A percentile compares a stretch with the other conserved stretches of the same genome.
Evolutionary conservation across 129 eudicot species (phyloP).

Genomic region (Oenanthe sinensis): DNA sequence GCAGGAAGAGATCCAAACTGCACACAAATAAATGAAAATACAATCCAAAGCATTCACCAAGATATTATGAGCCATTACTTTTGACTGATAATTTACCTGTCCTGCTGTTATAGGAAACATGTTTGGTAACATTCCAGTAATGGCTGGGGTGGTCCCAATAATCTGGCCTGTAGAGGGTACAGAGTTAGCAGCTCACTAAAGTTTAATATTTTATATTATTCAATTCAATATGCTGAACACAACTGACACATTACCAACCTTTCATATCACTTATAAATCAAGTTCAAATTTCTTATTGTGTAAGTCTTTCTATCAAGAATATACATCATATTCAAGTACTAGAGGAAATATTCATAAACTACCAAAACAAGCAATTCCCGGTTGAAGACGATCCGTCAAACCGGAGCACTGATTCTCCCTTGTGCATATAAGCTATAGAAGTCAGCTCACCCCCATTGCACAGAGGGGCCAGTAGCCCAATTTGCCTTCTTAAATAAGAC

Average conservation of each 20-base stretch:
- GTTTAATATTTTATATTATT: background rate
- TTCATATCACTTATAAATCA: slow-evolving; percentile 3
- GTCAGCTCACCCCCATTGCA: slow-evolving; percentile 99
- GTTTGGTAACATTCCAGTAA: slow-evolving; percentile 77
- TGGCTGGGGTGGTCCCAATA: slow-evolving; percentile 51
- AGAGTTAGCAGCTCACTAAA: slow-evolving; percentile 21
- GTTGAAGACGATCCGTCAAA: slow-evolving; percentile 78
- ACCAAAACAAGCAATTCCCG: slow-evolving; percentile 81
- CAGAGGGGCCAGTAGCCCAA: slow-evolving; percentile 98
- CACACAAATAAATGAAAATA: background rate
- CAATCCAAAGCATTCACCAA: background rate
- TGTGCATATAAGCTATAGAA: slow-evolving; percentile 95
- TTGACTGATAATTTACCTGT: slow-evolving; percentile 45
- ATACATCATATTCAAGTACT: slow-evolving; percentile 24
- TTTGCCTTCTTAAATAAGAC: slow-evolving; percentile 95
- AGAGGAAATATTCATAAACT: slow-evolving; percentile 43
- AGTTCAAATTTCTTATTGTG: slow-evolving; percentile 15
- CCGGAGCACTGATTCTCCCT: slow-evolving; percentile 80
- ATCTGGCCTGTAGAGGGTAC: slow-evolving; percentile 58
- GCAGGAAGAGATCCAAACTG: slow-evolving; percentile 8
- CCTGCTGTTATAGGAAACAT: slow-evolving; percentile 59
- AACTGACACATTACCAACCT: slow-evolving; percentile 22
- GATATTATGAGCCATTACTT: background rate
- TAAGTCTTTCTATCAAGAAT: background rate
- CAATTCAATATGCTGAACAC: slow-evolving; percentile 12